Conservation (phyloP, 371 early-diverging fungal genomes). For the Paramicrosporidium saccamoebae region DNA sequence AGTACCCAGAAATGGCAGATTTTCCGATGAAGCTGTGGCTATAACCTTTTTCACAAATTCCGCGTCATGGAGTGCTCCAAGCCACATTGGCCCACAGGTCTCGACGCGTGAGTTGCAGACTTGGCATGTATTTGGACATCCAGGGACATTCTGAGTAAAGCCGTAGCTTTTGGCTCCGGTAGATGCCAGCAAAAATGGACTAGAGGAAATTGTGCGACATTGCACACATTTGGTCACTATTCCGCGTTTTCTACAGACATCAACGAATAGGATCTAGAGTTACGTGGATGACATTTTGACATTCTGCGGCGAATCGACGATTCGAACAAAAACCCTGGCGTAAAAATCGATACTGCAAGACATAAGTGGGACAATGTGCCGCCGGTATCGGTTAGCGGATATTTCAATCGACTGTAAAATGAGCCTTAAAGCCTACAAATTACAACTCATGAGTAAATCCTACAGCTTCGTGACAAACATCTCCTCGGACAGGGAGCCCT, state of each 20-base stretch:
- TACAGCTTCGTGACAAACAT: slow-evolving; percentile 40
- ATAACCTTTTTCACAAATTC: slow-evolving; percentile 18
- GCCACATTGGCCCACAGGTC: slow-evolving; percentile 90
- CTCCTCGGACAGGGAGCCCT: slow-evolving; percentile 44
- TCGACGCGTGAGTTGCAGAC: slow-evolving; percentile 3
- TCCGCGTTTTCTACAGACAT: slow-evolving; percentile 18
- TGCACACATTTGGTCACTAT: slow-evolving; percentile 50
- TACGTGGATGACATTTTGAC: slow-evolving; percentile 41
- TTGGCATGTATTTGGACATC: slow-evolving; percentile 1
- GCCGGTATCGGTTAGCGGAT: slow-evolving; percentile 55
- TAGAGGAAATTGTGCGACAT: slow-evolving; percentile 29
- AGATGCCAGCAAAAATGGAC: slow-evolving; percentile 22
- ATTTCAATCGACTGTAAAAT: slow-evolving; percentile 52
- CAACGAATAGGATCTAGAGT: slow-evolving; percentile 1
- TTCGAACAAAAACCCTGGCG: slow-evolving; percentile 88
- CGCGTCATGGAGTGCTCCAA: slow-evolving; percentile 38
- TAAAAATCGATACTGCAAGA: slow-evolving; percentile 96
- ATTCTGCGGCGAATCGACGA: slow-evolving; percentile 30
- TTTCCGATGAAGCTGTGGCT: too few species aligned
- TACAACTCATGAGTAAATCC: not conserved
- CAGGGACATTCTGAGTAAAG: slow-evolving; percentile 17
- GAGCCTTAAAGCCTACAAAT: slow-evolving; percentile 35
- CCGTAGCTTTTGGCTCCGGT: slow-evolving; percentile 24
- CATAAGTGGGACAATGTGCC: slow-evolving; percentile 60
- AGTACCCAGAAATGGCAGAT: slow-evolving; percentile 39